Conservation (phyloP, 148 eudicot species). For the Rhododendron griersonianum region DNA sequence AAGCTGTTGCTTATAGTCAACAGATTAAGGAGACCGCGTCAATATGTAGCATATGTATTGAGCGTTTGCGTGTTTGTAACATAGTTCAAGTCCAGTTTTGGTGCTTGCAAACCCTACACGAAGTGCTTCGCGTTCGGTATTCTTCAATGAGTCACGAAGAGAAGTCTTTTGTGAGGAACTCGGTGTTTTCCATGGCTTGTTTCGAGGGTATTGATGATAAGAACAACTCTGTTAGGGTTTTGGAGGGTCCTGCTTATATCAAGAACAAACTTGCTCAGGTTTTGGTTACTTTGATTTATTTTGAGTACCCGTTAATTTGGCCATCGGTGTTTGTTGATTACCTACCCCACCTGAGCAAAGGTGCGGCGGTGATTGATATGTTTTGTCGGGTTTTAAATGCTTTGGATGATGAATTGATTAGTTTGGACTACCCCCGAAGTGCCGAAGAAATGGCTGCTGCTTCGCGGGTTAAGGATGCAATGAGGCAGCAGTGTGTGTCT, state of each 20-base stretch:
- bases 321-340: slow-evolving; percentile 71
- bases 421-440: slow-evolving; percentile 72
- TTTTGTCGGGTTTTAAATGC: slow-evolving; percentile 87
- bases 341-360: slow-evolving; percentile 58
- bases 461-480: slow-evolving; percentile 74
- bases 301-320: slow-evolving; percentile 82
- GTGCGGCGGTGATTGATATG: slow-evolving; percentile 85
- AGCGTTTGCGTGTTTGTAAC: slow-evolving; percentile 44
- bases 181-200: slow-evolving; percentile 74
- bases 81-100: slow-evolving; percentile 85
- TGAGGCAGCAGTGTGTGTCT: slow-evolving; percentile 89
- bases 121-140: slow-evolving; percentile 54
- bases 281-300: slow-evolving; percentile 66
- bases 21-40: slow-evolving; percentile 61
- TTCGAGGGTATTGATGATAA: slow-evolving; percentile 43
- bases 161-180: slow-evolving; percentile 61
- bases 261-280: slow-evolving; percentile 97
- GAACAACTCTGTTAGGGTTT: slow-evolving; percentile 55
- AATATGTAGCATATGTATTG: slow-evolving; percentile 68
- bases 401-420: slow-evolving; percentile 87
- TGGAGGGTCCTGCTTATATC: slow-evolving; percentile 73
- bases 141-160: slow-evolving; percentile 60
- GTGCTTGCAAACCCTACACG: slow-evolving; percentile 84
- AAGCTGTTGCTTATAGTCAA: slow-evolving; percentile 68
- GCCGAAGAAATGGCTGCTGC: slow-evolving; percentile 60